These are phyloP conservation scores for Tephrocybe sp. DNA, from an alignment of 768 basidiomycete genomes.

Conservation along the genomic window DNA sequence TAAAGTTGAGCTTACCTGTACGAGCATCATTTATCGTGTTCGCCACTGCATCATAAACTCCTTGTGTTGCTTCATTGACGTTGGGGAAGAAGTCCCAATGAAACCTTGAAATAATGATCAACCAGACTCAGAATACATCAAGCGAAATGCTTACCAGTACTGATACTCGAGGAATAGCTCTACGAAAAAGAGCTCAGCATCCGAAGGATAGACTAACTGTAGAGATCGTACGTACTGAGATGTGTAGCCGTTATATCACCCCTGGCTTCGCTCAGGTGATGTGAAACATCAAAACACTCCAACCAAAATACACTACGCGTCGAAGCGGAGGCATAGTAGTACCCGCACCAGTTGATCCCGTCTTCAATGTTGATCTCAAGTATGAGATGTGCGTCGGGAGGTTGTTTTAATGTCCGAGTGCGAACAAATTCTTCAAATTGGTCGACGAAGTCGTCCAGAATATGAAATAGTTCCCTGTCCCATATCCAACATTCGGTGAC, in stretches of 20 bases:
- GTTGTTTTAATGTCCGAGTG: neutral
- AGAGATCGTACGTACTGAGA: slow-evolving; percentile 9
- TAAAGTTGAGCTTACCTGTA: slow-evolving; percentile 13
- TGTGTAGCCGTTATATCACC: neutral
- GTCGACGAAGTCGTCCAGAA: neutral
- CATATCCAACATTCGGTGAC: slow-evolving; percentile 10
- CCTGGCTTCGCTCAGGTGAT: neutral
- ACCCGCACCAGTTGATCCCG: slow-evolving; percentile 2
- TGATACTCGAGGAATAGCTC: slow-evolving; percentile 11
- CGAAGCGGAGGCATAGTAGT: too few species aligned
- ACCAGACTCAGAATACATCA: neutral
- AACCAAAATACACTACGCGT: slow-evolving; percentile 7
- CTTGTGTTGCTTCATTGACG: neutral
- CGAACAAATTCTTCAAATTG: slow-evolving; percentile 5
- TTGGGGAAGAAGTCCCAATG: slow-evolving; percentile 16
- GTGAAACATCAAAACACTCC: neutral
- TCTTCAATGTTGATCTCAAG: slow-evolving; percentile 1
- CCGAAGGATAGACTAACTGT: too few species aligned
- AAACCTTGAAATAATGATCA: neutral
- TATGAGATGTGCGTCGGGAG: neutral
- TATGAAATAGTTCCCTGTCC: neutral
- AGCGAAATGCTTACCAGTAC: slow-evolving; percentile 5
- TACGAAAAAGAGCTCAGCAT: neutral
- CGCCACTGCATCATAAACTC: slow-evolving; percentile 1
- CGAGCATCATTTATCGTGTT: slow-evolving; percentile 9